These are phyloP conservation scores for Brettanomyces anomalus DNA, from an alignment of 805 yeast genomes.

Conservation along the genomic window DNA sequence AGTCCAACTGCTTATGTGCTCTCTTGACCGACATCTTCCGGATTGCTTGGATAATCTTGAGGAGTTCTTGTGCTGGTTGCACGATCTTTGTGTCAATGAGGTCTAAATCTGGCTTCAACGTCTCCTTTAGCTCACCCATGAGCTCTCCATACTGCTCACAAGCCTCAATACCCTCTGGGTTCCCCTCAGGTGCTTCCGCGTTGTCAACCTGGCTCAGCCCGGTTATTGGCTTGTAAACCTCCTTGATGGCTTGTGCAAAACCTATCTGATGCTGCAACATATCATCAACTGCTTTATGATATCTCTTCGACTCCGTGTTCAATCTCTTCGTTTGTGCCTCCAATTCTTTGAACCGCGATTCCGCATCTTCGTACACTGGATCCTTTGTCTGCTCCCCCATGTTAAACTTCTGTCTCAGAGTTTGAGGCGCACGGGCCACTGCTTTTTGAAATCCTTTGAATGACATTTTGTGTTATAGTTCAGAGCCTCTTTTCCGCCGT, in stretches of 20 bases:
- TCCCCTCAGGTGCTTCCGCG: conserved; percentile 79
- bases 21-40: conserved; percentile 94
- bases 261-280: conserved; percentile 92
- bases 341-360: conserved; percentile 87
- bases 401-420: conserved; percentile 80
- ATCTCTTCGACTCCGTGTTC: conserved; percentile 83
- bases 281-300: conserved; percentile 85
- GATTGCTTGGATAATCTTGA: conserved; percentile 71
- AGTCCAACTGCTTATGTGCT: conserved; percentile 89
- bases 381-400: conserved; percentile 78
- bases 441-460: conserved; percentile 83
- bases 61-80: conserved; percentile 83
- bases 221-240: conserved; percentile 90
- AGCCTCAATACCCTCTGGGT: conserved; percentile 94
- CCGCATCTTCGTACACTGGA: conserved; percentile 91
- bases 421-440: conserved; percentile 83
- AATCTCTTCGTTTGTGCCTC: conserved; percentile 84
- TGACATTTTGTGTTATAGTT: conserved; percentile 42
- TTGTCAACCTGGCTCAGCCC: conserved; percentile 90
- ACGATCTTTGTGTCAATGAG: conserved; percentile 85
- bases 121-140: conserved; percentile 76
- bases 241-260: conserved; percentile 92
- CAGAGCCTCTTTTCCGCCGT: no score
- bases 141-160: conserved; percentile 85
- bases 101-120: conserved; percentile 86